Evolutionary conservation across 2,329 filamentous ascomycete species (phyloP).

Genomic region (Cercospora nicotianae): DNA sequence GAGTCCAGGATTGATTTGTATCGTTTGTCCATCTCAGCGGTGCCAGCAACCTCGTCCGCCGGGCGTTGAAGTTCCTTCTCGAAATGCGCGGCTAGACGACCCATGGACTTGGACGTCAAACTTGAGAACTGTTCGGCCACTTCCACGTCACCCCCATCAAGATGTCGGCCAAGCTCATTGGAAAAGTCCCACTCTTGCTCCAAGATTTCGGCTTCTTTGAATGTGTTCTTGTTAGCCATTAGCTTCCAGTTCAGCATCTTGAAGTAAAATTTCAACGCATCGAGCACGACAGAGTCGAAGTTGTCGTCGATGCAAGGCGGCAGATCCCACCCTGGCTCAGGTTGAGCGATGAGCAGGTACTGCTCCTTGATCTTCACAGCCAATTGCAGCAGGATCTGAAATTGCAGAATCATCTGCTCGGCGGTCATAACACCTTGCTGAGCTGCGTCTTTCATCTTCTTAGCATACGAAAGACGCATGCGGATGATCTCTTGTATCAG

Average conservation of each 20-base stretch:
- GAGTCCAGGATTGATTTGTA: conserved; percentile 96
- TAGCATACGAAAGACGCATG: conserved; percentile 85
- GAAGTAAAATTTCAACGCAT: conserved; percentile 96
- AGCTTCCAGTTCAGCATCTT: conserved; percentile 98
- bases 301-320: conserved; percentile 96
- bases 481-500: conserved; percentile 96
- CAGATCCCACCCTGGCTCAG: conserved; percentile 90
- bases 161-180: conserved; percentile 84
- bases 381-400: conserved; percentile 87
- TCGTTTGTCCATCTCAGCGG: conserved; percentile 86
- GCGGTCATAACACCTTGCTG: conserved; percentile 92
- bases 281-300: conserved; percentile 87
- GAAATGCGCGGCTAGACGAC: conserved; percentile 84
- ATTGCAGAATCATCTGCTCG: conserved; percentile 96
- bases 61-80: conserved; percentile 85
- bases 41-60: conserved; percentile 71
- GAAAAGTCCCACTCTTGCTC: conserved; percentile 98
- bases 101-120: conserved; percentile 87
- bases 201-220: conserved; percentile 96
- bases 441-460: conserved; percentile 91
- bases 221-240: conserved; percentile 96
- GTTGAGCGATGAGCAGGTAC: conserved; percentile 78
- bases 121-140: conserved; percentile 96
- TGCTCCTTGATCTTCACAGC: conserved; percentile 91
- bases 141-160: conserved; percentile 93